phyloP scores from a whole-genome alignment of 2,329 filamentous ascomycete species.

The Ophiostoma angusticollis region DNA sequence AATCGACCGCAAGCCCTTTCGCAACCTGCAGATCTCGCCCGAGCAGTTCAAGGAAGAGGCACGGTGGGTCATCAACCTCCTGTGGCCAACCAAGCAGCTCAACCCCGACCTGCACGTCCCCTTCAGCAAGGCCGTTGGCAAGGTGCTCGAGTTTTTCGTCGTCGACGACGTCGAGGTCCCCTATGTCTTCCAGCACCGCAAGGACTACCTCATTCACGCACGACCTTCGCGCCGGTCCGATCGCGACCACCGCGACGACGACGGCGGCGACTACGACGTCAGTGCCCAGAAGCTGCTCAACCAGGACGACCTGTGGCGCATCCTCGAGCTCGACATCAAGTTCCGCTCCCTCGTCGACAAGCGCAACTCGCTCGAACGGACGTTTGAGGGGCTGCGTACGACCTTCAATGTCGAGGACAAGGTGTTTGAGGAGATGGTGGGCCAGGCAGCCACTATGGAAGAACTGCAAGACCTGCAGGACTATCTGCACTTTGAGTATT shows the following conservation, averaged over 20 bases:
- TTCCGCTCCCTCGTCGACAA: conserved; percentile 90
- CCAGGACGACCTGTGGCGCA: conserved; percentile 89
- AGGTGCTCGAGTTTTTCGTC: conserved; percentile 91
- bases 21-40: conserved; percentile 62
- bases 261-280: conserved; percentile 58
- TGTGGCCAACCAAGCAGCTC: conserved; percentile 78
- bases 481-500: conserved; percentile 90
- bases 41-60: conserved; percentile 87
- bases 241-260: conserved; percentile 57
- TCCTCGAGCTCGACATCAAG: conserved; percentile 89
- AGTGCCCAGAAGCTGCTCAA: conserved; percentile 78
- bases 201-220: conserved; percentile 91
- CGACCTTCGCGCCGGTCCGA: conserved; percentile 52
- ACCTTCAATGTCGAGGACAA: conserved; percentile 51
- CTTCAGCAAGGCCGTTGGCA: conserved; percentile 78
- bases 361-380: conserved; percentile 70
- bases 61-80: conserved; percentile 77
- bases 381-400: conserved; percentile 58
- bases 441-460: conserved; percentile 71
- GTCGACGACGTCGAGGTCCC: conserved; percentile 91
- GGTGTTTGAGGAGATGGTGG: conserved; percentile 73
- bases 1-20: conserved; percentile 78
- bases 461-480: conserved; percentile 95
- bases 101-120: conserved; percentile 60
- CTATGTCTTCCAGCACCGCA: conserved; percentile 95